Conservation (phyloP, 2,329 filamentous ascomycete genomes). For the Penicillium sumatraense region DNA sequence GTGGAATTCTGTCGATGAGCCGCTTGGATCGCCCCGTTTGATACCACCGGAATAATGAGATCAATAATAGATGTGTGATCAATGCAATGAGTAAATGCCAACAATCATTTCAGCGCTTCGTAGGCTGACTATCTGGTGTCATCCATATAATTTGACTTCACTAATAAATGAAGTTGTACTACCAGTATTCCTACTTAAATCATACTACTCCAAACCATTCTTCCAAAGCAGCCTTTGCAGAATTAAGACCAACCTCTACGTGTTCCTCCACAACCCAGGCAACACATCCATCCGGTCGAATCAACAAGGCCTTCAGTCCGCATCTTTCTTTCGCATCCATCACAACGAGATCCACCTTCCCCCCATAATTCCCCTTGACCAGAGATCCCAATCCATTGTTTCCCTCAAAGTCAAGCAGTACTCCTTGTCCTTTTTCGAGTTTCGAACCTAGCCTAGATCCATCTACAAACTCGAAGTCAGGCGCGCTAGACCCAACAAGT, state of each 20-base stretch:
- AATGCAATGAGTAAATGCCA: slow-evolving; percentile 9
- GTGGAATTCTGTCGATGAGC: not conserved
- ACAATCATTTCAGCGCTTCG: not conserved
- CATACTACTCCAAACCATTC: not conserved
- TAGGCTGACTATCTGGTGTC: not conserved
- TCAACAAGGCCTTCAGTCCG: slow-evolving; percentile 31
- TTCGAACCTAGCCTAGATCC: slow-evolving; percentile 35
- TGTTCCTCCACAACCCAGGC: slow-evolving; percentile 31
- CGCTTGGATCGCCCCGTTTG: slow-evolving; percentile 3
- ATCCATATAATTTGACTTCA: not conserved
- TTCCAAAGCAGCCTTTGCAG: not conserved
- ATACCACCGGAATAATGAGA: slow-evolving; percentile 16
- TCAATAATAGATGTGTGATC: slow-evolving; percentile 20
- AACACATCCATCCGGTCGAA: slow-evolving; percentile 39
- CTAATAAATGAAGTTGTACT: not conserved
- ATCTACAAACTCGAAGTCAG: slow-evolving; percentile 37
- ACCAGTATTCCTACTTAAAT: not conserved
- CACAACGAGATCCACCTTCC: not conserved
- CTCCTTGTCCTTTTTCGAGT: slow-evolving; percentile 31
- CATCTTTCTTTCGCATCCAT: slow-evolving; percentile 11
- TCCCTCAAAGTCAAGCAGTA: slow-evolving; percentile 19
- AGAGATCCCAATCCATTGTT: not conserved
- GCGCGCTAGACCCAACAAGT: slow-evolving; percentile 42
- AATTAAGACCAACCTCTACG: not conserved
- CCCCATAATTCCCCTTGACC: not conserved